Evolutionary conservation across 129 eudicot species (phyloP).

Genomic region (Lactuca sativa): DNA sequence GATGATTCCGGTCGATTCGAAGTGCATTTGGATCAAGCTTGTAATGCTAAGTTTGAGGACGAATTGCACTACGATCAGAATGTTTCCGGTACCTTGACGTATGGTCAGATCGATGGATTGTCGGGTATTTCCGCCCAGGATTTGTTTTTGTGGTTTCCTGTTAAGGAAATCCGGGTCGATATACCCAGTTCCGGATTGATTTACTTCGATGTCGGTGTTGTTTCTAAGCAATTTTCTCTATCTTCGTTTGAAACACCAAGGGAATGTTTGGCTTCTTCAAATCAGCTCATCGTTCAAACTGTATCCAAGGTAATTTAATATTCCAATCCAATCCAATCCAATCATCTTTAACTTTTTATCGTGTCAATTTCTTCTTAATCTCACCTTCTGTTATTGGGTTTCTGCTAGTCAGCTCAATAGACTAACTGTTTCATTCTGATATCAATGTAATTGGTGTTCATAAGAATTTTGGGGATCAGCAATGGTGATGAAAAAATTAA

Average conservation of each 20-base stretch:
- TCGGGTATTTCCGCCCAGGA: conserved; percentile 89
- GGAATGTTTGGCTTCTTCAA: conserved; percentile 69
- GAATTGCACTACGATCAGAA: conserved; percentile 78
- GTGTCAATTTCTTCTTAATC: conserved; percentile 5
- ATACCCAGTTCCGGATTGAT: conserved; percentile 85
- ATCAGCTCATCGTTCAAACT: conserved; percentile 20
- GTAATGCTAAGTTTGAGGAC: conserved; percentile 81
- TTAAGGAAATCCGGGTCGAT: conserved; percentile 78
- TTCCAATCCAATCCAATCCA: not conserved
- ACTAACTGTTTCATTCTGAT: not conserved
- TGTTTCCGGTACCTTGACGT: conserved; percentile 56
- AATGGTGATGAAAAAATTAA: conserved; percentile 14
- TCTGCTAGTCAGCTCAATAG: not conserved
- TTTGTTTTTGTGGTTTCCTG: conserved; percentile 88
- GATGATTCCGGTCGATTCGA: conserved; percentile 58
- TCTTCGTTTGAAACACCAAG: conserved; percentile 81
- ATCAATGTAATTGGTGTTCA: not conserved
- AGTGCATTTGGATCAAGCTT: conserved; percentile 71
- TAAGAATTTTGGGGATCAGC: not conserved
- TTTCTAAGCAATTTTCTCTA: conserved; percentile 76
- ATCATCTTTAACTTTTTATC: conserved; percentile 11
- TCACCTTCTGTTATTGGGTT: conserved; percentile 6
- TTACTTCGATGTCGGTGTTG: conserved; percentile 91
- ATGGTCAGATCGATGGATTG: conserved; percentile 70
- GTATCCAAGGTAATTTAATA: conserved; percentile 34